Evolutionary conservation across 441 rosid species (phyloP).

Genomic region (Raphanus hybrid): DNA sequence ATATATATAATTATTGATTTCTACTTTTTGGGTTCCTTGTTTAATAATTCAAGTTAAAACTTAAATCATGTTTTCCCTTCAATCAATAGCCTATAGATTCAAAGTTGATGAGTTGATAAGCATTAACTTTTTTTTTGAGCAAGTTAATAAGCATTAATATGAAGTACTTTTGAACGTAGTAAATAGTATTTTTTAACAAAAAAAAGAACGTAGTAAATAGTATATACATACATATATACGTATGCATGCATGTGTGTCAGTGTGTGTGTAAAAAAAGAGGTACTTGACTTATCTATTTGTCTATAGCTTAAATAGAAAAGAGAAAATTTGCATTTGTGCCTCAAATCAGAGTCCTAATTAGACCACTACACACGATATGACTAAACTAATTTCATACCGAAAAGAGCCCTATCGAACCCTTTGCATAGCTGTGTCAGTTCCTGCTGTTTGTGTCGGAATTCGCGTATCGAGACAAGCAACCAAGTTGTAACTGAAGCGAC

Average conservation of each 20-base stretch:
- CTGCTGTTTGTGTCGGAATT: no score
- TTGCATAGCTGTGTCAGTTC: no score
- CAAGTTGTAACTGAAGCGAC: no score
- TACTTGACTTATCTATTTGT: slow-evolving; percentile 44
- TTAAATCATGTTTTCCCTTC: slow-evolving; percentile 14
- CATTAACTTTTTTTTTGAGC: no score
- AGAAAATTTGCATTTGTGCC: no score
- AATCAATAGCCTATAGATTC: slow-evolving; percentile 27
- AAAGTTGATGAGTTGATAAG: not conserved
- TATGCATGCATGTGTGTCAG: slow-evolving; percentile 2
- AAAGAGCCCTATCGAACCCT: no score
- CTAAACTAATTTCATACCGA: no score
- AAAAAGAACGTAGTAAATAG: not conserved
- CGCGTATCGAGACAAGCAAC: no score
- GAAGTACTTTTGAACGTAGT: no score
- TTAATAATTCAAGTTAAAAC: slow-evolving; percentile 26
- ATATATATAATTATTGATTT: slow-evolving; percentile 41
- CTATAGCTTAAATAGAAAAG: slow-evolving; percentile 43
- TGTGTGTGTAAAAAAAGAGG: slow-evolving; percentile 13
- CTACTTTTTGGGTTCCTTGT: slow-evolving; percentile 34
- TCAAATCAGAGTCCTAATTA: no score
- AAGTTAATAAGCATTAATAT: no score
- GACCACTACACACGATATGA: no score
- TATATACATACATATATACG: not conserved
- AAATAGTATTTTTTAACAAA: not conserved